Conservation (phyloP, 2,329 filamentous ascomycete species). For the Penicillium sp. region DNA sequence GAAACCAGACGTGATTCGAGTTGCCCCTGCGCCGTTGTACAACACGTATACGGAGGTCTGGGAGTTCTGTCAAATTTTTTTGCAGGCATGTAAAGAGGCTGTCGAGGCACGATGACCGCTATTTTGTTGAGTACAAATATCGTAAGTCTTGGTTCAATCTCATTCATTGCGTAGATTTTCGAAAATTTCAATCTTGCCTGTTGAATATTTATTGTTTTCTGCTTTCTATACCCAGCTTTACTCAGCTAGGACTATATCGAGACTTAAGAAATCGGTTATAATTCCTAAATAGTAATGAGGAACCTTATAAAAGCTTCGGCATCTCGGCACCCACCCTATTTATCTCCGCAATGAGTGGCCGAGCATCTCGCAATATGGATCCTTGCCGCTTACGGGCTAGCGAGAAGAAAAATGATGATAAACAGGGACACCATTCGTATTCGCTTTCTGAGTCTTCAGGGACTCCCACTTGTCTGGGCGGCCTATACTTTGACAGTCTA, state of each 20-base stretch:
- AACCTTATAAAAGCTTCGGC: slow-evolving; percentile 14
- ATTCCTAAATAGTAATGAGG: background rate
- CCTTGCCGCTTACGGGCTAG: slow-evolving; percentile 5
- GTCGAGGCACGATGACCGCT: slow-evolving; percentile 15
- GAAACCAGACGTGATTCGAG: slow-evolving; percentile 78
- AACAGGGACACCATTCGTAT: background rate
- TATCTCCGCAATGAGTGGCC: slow-evolving; percentile 11
- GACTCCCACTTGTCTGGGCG: background rate
- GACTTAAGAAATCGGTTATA: background rate
- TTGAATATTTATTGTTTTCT: background rate
- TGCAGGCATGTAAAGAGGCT: slow-evolving; percentile 48
- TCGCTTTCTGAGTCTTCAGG: background rate
- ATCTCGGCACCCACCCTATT: slow-evolving; percentile 17
- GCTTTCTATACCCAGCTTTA: too few species aligned
- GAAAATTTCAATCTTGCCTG: background rate
- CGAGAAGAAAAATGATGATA: background rate
- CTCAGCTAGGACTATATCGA: background rate
- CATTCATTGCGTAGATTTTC: background rate
- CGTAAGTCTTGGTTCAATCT: background rate
- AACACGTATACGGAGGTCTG: slow-evolving; percentile 74
- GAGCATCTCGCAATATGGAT: background rate
- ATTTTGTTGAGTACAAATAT: background rate
- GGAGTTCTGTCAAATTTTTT: slow-evolving; percentile 58
- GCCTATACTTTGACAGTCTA: background rate
- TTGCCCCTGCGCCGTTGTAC: slow-evolving; percentile 82